Evolutionary conservation across 106 monocot species (phyloP).

Genomic region (Dioscorea dumetorum): DNA sequence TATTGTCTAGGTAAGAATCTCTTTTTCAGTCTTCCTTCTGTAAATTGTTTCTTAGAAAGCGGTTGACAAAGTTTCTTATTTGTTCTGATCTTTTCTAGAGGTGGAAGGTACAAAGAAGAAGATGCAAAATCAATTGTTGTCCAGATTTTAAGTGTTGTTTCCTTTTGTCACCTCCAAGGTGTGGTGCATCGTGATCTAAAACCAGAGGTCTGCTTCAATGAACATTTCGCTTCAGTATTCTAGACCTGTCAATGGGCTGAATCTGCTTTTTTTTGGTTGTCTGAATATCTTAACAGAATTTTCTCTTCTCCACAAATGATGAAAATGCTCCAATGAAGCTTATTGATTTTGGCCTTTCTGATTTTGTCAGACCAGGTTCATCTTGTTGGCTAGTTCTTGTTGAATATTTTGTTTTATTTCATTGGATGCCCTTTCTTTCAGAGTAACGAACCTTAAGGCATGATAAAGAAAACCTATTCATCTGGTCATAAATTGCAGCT

Average conservation of each 20-base stretch:
- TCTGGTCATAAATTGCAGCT: no score
- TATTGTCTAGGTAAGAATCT: constrained; percentile 55
- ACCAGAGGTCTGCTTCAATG: constrained; percentile 61
- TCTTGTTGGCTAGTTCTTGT: no score
- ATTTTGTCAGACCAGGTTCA: constrained; percentile 60
- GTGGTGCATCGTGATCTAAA: constrained; percentile 81
- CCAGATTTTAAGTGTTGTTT: constrained; percentile 68
- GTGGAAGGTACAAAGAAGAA: constrained; percentile 66
- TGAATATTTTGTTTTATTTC: no score
- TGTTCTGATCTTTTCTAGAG: constrained; percentile 34
- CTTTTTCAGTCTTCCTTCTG: neutral
- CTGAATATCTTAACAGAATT: constrained; percentile 36
- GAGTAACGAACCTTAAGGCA: no score
- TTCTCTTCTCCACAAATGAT: constrained; percentile 53
- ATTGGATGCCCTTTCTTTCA: no score
- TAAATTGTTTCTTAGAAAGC: no score
- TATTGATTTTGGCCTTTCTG: constrained; percentile 76
- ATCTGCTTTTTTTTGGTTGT: neutral
- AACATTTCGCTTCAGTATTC: neutral
- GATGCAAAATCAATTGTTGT: constrained; percentile 68
- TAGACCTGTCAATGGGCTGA: neutral
- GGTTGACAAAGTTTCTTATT: neutral
- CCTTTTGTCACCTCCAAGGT: constrained; percentile 83
- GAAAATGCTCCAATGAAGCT: constrained; percentile 60
- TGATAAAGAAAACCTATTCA: no score